phyloP scores from a whole-genome alignment of 73 alveolate species.

The Stentor roeselii region DNA sequence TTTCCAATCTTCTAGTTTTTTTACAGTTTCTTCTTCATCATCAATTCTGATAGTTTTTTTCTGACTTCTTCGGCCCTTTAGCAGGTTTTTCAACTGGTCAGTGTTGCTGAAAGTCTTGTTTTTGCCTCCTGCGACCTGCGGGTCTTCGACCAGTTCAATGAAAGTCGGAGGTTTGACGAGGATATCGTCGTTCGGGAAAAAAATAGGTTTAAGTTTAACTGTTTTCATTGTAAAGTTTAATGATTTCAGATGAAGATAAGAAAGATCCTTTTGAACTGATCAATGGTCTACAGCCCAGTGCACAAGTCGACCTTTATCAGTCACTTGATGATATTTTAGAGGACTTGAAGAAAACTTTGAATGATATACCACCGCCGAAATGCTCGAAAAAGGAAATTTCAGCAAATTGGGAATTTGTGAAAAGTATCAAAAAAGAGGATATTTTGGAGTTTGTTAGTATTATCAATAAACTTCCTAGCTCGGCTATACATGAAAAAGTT shows the following conservation, averaged over 20 bases:
- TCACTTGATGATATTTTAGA: conserved; percentile 22
- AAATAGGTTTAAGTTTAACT: no score
- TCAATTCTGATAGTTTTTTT: background rate
- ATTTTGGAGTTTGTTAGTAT: conserved; percentile 5
- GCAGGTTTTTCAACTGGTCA: background rate
- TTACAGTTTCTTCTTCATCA: background rate
- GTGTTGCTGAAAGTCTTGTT: background rate
- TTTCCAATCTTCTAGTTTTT: no score
- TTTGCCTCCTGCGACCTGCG: background rate
- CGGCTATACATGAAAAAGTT: conserved; percentile 28
- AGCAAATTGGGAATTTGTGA: conserved; percentile 8
- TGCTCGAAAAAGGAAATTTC: conserved; percentile 4
- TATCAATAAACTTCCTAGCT: background rate
- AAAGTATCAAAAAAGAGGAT: conserved; percentile 8
- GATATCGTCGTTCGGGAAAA: background rate
- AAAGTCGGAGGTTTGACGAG: no score
- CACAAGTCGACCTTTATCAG: background rate
- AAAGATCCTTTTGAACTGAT: no score
- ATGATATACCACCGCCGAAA: conserved; percentile 22
- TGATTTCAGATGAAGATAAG: no score
- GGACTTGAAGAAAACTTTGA: conserved; percentile 1
- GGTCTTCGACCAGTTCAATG: background rate
- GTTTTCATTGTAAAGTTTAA: background rate
- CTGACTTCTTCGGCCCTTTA: background rate
- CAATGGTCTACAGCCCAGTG: no score